Evolutionary conservation across 2,329 filamentous ascomycete genomes (phyloP), one percentile per base, ranked within the genome.

Genomic region (Aspergillus persii): DNA sequence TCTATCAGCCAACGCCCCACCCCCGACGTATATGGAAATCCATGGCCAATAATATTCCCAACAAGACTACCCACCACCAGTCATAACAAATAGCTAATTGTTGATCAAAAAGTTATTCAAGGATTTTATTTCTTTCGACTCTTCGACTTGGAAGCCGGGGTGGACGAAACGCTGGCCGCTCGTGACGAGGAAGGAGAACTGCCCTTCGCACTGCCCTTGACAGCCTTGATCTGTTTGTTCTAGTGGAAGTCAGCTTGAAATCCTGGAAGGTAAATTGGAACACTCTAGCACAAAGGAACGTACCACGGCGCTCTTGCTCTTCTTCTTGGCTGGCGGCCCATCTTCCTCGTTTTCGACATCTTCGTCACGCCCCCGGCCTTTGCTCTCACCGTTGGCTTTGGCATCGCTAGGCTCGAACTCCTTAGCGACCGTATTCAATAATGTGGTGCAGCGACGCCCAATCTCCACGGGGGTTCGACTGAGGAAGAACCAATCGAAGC

Each of bases 401-500:
- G 80, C 81, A 60, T 81, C 77, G 3, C 68, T 71, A 39, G 89
- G 87, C 72, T 97, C 94, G 75, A 97, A 96, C 77, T 99, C 95
- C 76, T 95, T 90, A 54, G 95, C 90, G 51, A 99, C 92, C 0
- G 95, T 96, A 39, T 94, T 96, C 63, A 99, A 86, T 54, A 99
- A 84, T 1, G 96, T 99, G 33, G 91, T 96, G 79, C 95, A 98
- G 54, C 96, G 87, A 68, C 95, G 88, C 62, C 92, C 90, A 68
- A 99, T 89, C 77, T 99, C 95, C 53, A 93, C 88, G 0, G 95
- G 92, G 3, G 94, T 99, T 50, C 95, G 87, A 74, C 91, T 96
- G 46, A 99, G 84, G 82, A 99, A 97, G 81, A 99, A 99, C 96
- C 96, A 99, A 74, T 99, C 95, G 70, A 99, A 99, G 44, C 95